These are phyloP conservation scores for Mycena capillaripes DNA, from an alignment of 768 basidiomycete species.

Conservation along the genomic window DNA sequence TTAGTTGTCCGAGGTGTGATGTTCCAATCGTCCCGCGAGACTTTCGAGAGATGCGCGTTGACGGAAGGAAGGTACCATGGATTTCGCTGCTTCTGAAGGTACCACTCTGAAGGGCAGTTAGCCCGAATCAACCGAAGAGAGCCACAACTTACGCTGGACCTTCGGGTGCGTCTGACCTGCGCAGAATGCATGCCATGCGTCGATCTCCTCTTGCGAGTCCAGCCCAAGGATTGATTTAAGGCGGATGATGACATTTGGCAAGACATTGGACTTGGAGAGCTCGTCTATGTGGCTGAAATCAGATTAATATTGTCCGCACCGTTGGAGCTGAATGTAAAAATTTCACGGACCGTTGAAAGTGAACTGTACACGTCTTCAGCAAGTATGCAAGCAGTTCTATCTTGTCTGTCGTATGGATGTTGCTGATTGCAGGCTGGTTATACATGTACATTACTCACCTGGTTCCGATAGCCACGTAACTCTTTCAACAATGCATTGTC, in stretches of 20 bases:
- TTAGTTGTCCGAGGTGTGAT: constrained; percentile 11
- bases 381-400: neutral
- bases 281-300: constrained; percentile 38
- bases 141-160: constrained; percentile 3
- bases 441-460: too few species aligned
- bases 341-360: constrained; percentile 12
- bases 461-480: too few species aligned
- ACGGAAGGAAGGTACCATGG: too few species aligned
- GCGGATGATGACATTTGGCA: constrained; percentile 13
- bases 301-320: neutral
- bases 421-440: neutral
- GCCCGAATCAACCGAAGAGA: too few species aligned
- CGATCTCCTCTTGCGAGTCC: constrained; percentile 29
- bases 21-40: constrained; percentile 28
- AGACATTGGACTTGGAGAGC: constrained; percentile 23
- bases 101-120: too few species aligned
- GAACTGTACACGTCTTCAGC: constrained; percentile 14
- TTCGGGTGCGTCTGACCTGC: neutral
- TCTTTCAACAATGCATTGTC: too few species aligned
- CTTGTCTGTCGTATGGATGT: neutral
- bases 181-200: constrained; percentile 37
- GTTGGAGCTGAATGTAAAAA: neutral
- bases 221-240: constrained; percentile 36
- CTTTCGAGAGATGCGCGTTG: constrained; percentile 33
- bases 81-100: too few species aligned